Percentiles rank a stretch among this genome's conserved stretches.
These are phyloP conservation scores for Barnettozyma californica DNA, from an alignment of 805 yeast genomes.

Conservation along the genomic window DNA sequence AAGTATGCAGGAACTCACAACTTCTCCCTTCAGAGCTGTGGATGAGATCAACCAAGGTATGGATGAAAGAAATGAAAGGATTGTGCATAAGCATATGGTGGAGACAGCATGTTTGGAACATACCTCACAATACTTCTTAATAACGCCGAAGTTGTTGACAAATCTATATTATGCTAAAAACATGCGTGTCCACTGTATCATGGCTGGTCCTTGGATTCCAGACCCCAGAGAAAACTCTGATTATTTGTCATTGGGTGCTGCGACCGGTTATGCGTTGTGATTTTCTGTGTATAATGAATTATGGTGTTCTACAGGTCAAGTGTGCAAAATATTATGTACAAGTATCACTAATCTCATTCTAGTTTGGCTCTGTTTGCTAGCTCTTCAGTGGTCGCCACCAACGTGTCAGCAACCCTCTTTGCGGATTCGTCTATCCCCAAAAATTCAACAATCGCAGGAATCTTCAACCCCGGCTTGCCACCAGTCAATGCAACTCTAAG, in stretches of 20 bases:
- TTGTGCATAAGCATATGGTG: conserved; percentile 81
- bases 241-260: conserved; percentile 32
- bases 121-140: conserved; percentile 79
- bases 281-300: not conserved
- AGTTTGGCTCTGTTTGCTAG: not conserved
- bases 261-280: conserved; percentile 15
- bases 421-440: conserved; percentile 42
- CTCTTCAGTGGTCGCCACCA: not conserved
- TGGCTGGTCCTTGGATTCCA: conserved; percentile 49
- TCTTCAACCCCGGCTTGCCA: conserved; percentile 60
- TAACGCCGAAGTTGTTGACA: conserved; percentile 86
- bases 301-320: not conserved
- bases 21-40: conserved; percentile 89
- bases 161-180: conserved; percentile 69
- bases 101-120: conserved; percentile 70
- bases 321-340: not conserved
- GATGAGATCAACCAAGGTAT: conserved; percentile 99
- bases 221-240: conserved; percentile 29
- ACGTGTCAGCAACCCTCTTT: conserved; percentile 25
- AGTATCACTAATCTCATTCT: not conserved
- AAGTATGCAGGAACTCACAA: conserved; percentile 82
- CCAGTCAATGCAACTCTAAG: conserved; percentile 69
- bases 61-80: conserved; percentile 90
- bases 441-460: conserved; percentile 51
- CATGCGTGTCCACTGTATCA: conserved; percentile 84